Evolutionary conservation across 1,284 basidiomycete genomes (phyloP).

Genomic region (Xerocomus nothofagi): DNA sequence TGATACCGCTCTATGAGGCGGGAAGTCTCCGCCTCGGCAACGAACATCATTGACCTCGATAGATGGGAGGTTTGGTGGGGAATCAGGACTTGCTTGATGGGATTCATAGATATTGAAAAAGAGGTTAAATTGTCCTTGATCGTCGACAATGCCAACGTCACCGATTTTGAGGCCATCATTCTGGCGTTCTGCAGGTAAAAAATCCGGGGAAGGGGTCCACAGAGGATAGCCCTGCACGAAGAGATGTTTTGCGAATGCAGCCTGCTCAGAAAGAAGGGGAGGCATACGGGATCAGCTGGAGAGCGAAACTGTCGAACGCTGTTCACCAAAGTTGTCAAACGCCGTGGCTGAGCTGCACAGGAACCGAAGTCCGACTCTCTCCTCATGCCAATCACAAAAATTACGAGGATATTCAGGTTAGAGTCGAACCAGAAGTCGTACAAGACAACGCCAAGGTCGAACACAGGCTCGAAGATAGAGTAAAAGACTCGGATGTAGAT

Average conservation of each 20-base stretch:
- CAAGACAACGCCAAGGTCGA: constrained; percentile 24
- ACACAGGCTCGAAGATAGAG: constrained; percentile 18
- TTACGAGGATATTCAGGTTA: no score
- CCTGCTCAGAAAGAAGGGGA: neutral
- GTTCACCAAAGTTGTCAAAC: no score
- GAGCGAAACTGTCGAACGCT: neutral
- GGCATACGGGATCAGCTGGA: neutral
- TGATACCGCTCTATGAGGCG: neutral
- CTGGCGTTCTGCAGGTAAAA: neutral
- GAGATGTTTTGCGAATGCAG: neutral
- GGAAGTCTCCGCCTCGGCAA: neutral
- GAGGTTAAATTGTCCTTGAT: neutral
- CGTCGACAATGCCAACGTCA: constrained; percentile 5
- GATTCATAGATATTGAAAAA: constrained; percentile 5
- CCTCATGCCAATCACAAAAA: no score
- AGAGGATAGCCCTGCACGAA: constrained; percentile 5
- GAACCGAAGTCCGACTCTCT: no score
- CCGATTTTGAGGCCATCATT: neutral
- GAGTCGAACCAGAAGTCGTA: constrained; percentile 29
- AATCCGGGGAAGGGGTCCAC: neutral
- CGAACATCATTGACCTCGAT: neutral
- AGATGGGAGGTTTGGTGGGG: neutral
- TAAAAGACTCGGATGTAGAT: constrained; percentile 11
- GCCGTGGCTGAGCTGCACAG: no score
- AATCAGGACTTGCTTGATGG: neutral